Conservation (phyloP, 208 protist genomes). For the Trypanosoma scelopori region DNA sequence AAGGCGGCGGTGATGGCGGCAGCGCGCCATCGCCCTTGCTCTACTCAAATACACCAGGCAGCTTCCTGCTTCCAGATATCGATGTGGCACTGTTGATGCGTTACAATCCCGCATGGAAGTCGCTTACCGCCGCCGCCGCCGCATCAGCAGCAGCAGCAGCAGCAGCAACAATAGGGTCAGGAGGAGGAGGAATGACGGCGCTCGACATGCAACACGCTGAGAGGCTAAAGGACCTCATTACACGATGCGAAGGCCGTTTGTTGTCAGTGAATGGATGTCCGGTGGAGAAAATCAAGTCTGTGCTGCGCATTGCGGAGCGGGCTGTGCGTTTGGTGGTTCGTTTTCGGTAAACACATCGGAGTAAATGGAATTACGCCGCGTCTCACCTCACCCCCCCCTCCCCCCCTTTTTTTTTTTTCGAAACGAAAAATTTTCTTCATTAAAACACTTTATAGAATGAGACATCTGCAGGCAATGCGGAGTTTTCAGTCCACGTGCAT, state of each 20-base stretch:
- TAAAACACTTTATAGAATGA: neutral
- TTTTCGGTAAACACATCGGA: constrained; percentile 15
- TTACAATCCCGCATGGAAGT: constrained; percentile 12
- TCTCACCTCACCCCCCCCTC: no score
- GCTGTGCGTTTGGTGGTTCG: constrained; percentile 24
- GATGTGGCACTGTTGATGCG: constrained; percentile 9
- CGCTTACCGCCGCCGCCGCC: neutral
- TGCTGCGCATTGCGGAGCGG: constrained; percentile 8
- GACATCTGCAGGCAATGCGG: no score
- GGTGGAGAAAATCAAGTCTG: constrained; percentile 15
- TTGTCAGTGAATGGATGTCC: constrained; percentile 28
- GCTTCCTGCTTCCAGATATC: no score
- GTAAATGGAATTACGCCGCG: no score
- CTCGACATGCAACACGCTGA: constrained; percentile 15
- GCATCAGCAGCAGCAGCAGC: no score
- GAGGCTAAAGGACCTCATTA: constrained; percentile 13
- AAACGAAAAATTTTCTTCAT: no score
- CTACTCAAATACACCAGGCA: no score
- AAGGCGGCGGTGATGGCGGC: neutral
- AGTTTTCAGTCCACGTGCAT: constrained; percentile 1
- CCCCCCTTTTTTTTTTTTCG: no score
- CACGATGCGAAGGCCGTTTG: neutral
- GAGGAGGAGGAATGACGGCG: neutral
- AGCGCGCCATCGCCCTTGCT: neutral
- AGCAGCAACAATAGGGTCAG: neutral